Base-by-base conservation (phyloP, 2,329 filamentous ascomycete genomes). In the Sclerotinia minor region DNA sequence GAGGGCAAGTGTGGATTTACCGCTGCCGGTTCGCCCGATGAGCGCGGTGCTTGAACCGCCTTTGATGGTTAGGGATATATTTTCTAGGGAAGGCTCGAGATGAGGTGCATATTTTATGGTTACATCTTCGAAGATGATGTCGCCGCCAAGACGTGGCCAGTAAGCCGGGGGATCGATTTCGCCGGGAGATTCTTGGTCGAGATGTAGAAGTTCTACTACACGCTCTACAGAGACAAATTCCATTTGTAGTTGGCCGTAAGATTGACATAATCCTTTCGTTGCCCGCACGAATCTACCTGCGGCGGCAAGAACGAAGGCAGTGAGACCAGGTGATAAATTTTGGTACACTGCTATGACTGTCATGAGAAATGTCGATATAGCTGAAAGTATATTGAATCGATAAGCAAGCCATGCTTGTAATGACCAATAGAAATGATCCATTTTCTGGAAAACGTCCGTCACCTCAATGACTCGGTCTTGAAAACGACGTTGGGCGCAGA, bases 401-500 rank as follows among this genome's bases (percentile, higher is more conserved):
- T 90, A 92, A 76, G 89, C 88, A 2, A 97, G 83, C 93, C 93
- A 97, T 9, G 88, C 87, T 72, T 96, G 92, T 54, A 96, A 83
- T 68, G 89, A 91, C 90, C 93, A 97, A 80, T 96, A 97, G 79
- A 97, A 96, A 77, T 97, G 94, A 74, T 97, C 94, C 85, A 96
- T 95, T 76, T 92, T 92, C 77, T 97, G 94, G 76, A 97, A 97
- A 24, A 88, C 88, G 75, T 97, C 93, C 0, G 93, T 92, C 0
- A 93, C 92, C 2, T 84, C 81, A 45, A 97, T 89, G 64, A 96
- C 92, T 63, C 89, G 85, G 70, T 88, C 85, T 75, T 96, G 92
- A 75, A 97, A 97, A 64, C 90, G 88, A 5, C 84, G 81, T 73
- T 96, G 89, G 0, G 90, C 92, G 60, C 85, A 87, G 76, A 96